Percentiles rank a stretch among this genome's conserved stretches.
Conservation (phyloP, 768 basidiomycete species). For the Coprinopsis marcescibilis region DNA sequence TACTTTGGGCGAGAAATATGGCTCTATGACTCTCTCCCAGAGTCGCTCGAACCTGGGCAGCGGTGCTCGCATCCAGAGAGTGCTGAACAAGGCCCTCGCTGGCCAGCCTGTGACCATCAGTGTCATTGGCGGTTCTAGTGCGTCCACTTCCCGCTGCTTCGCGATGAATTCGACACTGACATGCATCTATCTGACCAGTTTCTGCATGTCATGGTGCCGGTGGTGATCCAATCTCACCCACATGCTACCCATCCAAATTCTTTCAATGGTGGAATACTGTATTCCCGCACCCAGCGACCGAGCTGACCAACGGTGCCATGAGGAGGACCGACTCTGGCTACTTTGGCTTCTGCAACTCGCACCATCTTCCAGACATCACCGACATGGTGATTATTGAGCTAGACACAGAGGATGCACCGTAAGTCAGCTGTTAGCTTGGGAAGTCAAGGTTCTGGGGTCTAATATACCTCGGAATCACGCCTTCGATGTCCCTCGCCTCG, state of each 20-base stretch:
- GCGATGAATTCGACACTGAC: conserved; percentile 8
- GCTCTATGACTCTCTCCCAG: conserved; percentile 65
- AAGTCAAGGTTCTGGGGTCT: too few species aligned
- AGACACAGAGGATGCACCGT: conserved; percentile 86
- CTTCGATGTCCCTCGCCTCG: too few species aligned
- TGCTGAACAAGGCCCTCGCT: conserved; percentile 76
- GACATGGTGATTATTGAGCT: conserved; percentile 96
- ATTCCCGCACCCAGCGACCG: conserved; percentile 97
- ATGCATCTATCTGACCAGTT: conserved; percentile 43
- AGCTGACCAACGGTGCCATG: conserved; percentile 96
- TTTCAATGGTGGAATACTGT: conserved; percentile 97
- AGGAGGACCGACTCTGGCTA: conserved; percentile 88
- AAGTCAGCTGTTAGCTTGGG: too few species aligned
- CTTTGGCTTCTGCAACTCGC: conserved; percentile 89
- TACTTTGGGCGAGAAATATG: conserved; percentile 72
- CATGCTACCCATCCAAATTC: conserved; percentile 91
- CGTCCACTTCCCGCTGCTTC: conserved; percentile 14
- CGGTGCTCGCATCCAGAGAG: conserved; percentile 73
- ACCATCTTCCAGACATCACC: conserved; percentile 90
- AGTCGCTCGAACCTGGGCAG: conserved; percentile 75
- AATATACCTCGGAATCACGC: too few species aligned
- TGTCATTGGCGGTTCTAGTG: conserved; percentile 84
- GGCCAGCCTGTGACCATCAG: conserved; percentile 88
- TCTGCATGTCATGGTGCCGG: conserved; percentile 93
- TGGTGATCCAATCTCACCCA: conserved; percentile 77